phyloP scores from a whole-genome alignment of 78 protist species.

The Monosiga brevicollis region DNA sequence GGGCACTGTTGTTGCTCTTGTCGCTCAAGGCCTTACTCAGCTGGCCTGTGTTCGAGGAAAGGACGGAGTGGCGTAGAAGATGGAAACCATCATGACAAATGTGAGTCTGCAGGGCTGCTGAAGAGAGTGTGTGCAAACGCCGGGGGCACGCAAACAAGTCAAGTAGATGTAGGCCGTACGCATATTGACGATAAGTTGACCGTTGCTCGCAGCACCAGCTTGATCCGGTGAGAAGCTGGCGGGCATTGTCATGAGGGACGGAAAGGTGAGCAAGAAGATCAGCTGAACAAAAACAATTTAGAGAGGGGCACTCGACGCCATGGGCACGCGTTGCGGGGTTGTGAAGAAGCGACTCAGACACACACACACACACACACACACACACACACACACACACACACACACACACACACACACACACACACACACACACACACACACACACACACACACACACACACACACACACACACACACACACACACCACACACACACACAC shows the following conservation, averaged over 20 bases:
- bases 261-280: neutral
- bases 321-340: too few relatives aligned
- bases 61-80: too few relatives aligned
- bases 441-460: neutral
- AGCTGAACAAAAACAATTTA: neutral
- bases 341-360: too few relatives aligned
- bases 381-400: neutral
- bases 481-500: neutral
- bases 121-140: too few relatives aligned
- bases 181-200: too few relatives aligned
- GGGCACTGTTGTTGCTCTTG: too few relatives aligned
- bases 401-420: constrained; percentile 3
- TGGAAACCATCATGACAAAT: too few relatives aligned
- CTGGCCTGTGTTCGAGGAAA: too few relatives aligned
- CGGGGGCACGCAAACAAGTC: too few relatives aligned
- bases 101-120: too few relatives aligned
- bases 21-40: too few relatives aligned
- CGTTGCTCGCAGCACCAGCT: neutral
- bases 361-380: constrained; percentile 1
- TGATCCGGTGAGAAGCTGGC: neutral
- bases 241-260: neutral
- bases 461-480: neutral
- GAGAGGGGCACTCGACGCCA: neutral
- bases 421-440: neutral
- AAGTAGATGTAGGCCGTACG: too few relatives aligned